Conservation (phyloP, 2,329 filamentous ascomycete species). For the Scedosporium dehoogii region DNA sequence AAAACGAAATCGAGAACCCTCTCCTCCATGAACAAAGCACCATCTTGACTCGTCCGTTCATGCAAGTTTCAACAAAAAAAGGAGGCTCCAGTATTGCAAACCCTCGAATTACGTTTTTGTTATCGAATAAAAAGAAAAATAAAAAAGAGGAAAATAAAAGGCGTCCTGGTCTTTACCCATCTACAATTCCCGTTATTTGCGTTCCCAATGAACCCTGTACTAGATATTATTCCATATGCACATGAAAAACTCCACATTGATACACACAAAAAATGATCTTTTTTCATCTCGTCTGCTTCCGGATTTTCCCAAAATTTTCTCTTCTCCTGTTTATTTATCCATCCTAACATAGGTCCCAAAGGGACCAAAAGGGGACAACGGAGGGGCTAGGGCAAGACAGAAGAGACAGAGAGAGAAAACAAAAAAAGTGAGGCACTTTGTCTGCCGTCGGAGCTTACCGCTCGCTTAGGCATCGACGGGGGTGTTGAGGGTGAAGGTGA, state of each 20-base stretch:
- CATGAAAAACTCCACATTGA: neutral
- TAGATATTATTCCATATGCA: neutral
- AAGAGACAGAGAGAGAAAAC: neutral
- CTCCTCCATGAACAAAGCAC: neutral
- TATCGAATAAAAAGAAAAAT: neutral
- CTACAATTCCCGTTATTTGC: neutral
- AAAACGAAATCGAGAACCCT: neutral
- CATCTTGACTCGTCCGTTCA: neutral
- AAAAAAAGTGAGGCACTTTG: neutral
- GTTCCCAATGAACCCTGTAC: neutral
- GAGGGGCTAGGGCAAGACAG: too few relatives aligned
- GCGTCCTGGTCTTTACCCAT: neutral
- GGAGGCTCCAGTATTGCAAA: neutral
- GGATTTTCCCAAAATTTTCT: neutral
- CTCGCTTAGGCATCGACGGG: neutral
- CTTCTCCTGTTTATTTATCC: neutral
- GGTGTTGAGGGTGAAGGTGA: conserved; percentile 25
- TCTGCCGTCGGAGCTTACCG: neutral
- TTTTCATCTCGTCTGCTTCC: neutral
- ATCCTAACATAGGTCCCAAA: neutral
- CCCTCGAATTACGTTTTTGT: neutral
- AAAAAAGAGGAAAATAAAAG: neutral
- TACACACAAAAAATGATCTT: neutral
- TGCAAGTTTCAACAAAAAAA: neutral
- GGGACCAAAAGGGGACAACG: too few relatives aligned